Evolutionary conservation across 352 stramenopile species (phyloP).

Genomic region (Pythium rishiriense): DNA sequence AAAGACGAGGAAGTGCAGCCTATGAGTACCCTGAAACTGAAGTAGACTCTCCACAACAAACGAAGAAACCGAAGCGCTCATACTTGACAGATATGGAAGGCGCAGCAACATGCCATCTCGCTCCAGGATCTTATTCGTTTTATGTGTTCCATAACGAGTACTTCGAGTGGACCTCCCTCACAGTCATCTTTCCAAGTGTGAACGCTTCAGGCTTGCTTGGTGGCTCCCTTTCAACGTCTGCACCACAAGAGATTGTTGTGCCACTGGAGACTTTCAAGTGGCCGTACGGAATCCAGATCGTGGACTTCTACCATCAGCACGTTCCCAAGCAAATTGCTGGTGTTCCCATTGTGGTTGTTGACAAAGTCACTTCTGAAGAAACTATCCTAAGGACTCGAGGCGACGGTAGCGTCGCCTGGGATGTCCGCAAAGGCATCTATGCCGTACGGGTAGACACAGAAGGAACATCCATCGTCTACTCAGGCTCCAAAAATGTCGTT

Average conservation of each 20-base stretch:
- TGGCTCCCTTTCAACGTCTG: constrained; percentile 27
- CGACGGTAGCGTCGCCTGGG: constrained; percentile 48
- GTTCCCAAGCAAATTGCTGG: constrained; percentile 35
- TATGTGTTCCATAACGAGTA: constrained; percentile 74
- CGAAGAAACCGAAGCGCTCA: constrained; percentile 24
- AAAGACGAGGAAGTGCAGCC: not conserved
- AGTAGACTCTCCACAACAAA: not conserved
- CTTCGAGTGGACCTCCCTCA: constrained; percentile 70
- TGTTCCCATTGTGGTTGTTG: constrained; percentile 53
- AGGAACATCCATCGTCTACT: constrained; percentile 67
- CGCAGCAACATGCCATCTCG: constrained; percentile 36
- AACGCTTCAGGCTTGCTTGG: constrained; percentile 44
- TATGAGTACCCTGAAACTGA: not conserved
- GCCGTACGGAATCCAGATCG: constrained; percentile 61
- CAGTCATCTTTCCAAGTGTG: constrained; percentile 52
- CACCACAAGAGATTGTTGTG: constrained; percentile 53
- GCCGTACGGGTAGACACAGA: constrained; percentile 50
- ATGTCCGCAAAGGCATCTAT: constrained; percentile 63
- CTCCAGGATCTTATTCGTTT: constrained; percentile 62
- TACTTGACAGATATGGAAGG: constrained; percentile 48
- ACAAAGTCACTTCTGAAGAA: constrained; percentile 57
- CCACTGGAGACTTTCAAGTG: constrained; percentile 61
- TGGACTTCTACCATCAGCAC: constrained; percentile 70
- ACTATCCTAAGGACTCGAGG: constrained; percentile 43
- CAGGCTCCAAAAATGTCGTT: constrained; percentile 63